A percentile compares a stretch with the other conserved stretches of the same genome.
Evolutionary conservation across 139 green algal genomes (phyloP).

Genomic region (Chlamydomonas sp.): DNA sequence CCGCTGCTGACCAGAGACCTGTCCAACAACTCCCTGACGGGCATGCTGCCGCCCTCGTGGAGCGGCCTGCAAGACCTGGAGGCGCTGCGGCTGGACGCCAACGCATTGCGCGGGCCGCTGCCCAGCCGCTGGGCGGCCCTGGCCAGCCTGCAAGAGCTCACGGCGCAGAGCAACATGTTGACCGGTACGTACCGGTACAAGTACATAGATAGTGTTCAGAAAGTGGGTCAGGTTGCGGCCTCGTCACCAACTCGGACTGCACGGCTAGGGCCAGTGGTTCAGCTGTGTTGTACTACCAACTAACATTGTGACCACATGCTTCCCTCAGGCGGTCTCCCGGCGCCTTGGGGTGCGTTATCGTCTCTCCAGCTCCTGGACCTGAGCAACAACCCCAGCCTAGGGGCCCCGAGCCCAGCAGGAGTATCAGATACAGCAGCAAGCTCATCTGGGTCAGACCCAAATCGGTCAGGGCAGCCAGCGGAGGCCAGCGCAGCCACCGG

Average conservation of each 20-base stretch:
- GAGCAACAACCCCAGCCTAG: background rate
- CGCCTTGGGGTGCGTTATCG: conserved; percentile 8
- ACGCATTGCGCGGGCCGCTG: background rate
- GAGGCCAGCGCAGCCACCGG: too few relatives aligned
- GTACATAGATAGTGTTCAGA: background rate
- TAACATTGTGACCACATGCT: background rate
- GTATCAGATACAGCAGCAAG: too few relatives aligned
- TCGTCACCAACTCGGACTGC: background rate
- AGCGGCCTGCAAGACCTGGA: conserved; percentile 16
- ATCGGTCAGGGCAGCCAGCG: background rate
- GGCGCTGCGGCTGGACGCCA: conserved; percentile 12
- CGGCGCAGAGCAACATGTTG: conserved; percentile 1
- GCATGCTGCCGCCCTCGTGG: conserved; percentile 4
- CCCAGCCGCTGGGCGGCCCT: conserved; percentile 21
- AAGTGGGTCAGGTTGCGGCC: too few relatives aligned
- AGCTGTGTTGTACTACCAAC: background rate
- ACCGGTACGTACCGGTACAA: background rate
- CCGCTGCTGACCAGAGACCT: background rate
- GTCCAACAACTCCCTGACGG: conserved; percentile 9
- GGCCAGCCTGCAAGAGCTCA: conserved; percentile 13
- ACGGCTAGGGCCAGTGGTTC: background rate
- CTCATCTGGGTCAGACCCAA: background rate
- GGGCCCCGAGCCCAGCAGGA: too few relatives aligned
- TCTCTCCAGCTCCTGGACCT: conserved; percentile 2
- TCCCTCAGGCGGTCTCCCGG: background rate